Percentiles rank a stretch among this genome's conserved stretches.
phyloP scores from a whole-genome alignment of 2,329 filamentous ascomycete genomes.

The Trichoderma aggressivum region DNA sequence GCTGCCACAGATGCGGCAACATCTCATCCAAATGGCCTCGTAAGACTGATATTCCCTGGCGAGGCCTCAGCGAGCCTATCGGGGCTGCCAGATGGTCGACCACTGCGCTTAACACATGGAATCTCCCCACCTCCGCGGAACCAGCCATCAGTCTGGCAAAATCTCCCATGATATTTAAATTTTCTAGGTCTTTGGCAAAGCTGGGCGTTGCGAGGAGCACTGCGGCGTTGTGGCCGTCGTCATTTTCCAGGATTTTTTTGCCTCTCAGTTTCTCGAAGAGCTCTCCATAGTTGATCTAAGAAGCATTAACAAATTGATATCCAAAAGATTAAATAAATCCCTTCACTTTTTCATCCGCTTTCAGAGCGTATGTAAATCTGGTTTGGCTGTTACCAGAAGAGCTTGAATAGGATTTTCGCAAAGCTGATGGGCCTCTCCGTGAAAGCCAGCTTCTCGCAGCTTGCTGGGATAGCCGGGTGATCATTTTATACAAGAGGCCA shows the following conservation, averaged over 20 bases:
- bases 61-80: slow-evolving; percentile 29
- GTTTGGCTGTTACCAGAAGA: slow-evolving; percentile 20
- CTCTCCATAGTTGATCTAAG: slow-evolving; percentile 20
- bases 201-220: slow-evolving; percentile 50
- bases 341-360: slow-evolving; percentile 1
- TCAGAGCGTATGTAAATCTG: slow-evolving; percentile 25
- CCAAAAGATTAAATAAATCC: background rate
- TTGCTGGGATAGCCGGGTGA: slow-evolving; percentile 21
- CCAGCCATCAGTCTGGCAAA: slow-evolving; percentile 48
- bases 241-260: slow-evolving; percentile 29
- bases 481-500: slow-evolving; percentile 24
- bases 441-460: slow-evolving; percentile 23
- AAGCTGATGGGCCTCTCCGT: background rate
- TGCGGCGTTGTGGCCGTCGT: slow-evolving; percentile 38
- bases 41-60: slow-evolving; percentile 52
- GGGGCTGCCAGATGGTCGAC: slow-evolving; percentile 52
- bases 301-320: background rate
- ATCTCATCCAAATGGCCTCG: slow-evolving; percentile 39
- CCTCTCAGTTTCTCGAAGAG: slow-evolving; percentile 25
- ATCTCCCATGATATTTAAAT: slow-evolving; percentile 40
- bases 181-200: slow-evolving; percentile 47
- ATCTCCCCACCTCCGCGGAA: slow-evolving; percentile 33
- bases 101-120: slow-evolving; percentile 52
- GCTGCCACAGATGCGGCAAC: slow-evolving; percentile 46
- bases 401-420: slow-evolving; percentile 20